These are phyloP conservation scores for Candida tetrigidarum DNA, from an alignment of 1,139 yeast genomes.

Conservation along the genomic window DNA sequence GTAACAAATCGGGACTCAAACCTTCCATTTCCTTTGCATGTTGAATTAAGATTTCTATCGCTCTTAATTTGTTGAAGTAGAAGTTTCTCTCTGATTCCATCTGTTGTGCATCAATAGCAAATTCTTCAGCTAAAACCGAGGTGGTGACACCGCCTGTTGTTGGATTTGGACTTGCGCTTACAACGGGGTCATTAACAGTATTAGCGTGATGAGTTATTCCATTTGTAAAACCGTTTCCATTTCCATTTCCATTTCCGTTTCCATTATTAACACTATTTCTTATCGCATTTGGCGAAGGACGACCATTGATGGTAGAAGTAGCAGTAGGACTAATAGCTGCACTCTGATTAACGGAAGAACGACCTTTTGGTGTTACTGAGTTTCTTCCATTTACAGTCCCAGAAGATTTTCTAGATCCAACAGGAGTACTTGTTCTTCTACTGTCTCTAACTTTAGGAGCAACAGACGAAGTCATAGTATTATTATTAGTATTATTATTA, in stretches of 20 bases:
- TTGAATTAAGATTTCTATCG: constrained; percentile 81
- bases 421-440: constrained; percentile 13
- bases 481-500: no score
- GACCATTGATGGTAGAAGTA: constrained; percentile 1
- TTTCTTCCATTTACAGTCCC: constrained; percentile 3
- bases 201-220: neutral
- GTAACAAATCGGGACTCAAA: constrained; percentile 6
- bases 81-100: constrained; percentile 83
- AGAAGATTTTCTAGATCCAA: constrained; percentile 8
- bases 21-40: constrained; percentile 25
- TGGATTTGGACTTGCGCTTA: constrained; percentile 10
- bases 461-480: neutral
- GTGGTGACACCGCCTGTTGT: constrained; percentile 22
- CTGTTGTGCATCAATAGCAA: constrained; percentile 35
- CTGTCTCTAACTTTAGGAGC: constrained; percentile 6
- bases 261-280: no score
- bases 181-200: neutral
- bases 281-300: constrained; percentile 6
- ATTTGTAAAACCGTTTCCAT: neutral
- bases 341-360: neutral
- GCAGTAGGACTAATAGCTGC: constrained; percentile 1
- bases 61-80: constrained; percentile 87
- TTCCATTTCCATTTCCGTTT: constrained; percentile 5
- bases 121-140: constrained; percentile 17
- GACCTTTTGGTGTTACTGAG: constrained; percentile 1